Evolutionary conservation across 2,329 filamentous ascomycete species (phyloP), one percentile per base, ranked within the genome.

Genomic region (Fusarium lateritium): DNA sequence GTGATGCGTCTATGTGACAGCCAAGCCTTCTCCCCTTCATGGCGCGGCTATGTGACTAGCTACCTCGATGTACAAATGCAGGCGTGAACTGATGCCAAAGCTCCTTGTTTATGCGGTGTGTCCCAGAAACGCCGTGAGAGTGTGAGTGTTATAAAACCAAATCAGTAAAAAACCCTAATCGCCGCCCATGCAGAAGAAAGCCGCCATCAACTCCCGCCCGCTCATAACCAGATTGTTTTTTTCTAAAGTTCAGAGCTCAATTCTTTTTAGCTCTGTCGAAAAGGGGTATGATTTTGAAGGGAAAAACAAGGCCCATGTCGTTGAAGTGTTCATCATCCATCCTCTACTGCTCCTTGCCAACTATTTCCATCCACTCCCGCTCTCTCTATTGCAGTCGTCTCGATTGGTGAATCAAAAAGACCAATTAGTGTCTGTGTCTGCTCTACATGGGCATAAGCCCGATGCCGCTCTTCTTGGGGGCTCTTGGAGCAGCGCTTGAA

Each of bases 401-500:
- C 22, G 28, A 67, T 56, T 42, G 36, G 19, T 51, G 17, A 45
- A 49, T 45, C 49, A 66, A 57, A 47, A 49, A 44, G 26, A 24
- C 31, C 24, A 34, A 45, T 34, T 33, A 26, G 21, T 33, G 10
- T 13, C 28, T 31, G 28, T 28, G 33, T 38, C 50, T 50, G 55
- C 45, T 33, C 77, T 69, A 82, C 47, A 79, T 45, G 15, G 81
- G 62, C 62, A 65, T 65, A 33, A 65, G 24, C 17, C 77, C 79
- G 51, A 83, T 82, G 15, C 74, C 74, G 7, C 75, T 74, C 69
- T 79, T 83, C 67, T 74, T 78, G 13, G 75, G 72, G 19, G 76
- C 67, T 71, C 73, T 76, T 33, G 68, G 50, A 19, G 68, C 56
- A 24, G 65, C 43, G 34, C 73, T 67, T 6, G 64, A 65, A 17